Conservation (phyloP, 208 protist genomes). For the Crithidia expoeki region DNA sequence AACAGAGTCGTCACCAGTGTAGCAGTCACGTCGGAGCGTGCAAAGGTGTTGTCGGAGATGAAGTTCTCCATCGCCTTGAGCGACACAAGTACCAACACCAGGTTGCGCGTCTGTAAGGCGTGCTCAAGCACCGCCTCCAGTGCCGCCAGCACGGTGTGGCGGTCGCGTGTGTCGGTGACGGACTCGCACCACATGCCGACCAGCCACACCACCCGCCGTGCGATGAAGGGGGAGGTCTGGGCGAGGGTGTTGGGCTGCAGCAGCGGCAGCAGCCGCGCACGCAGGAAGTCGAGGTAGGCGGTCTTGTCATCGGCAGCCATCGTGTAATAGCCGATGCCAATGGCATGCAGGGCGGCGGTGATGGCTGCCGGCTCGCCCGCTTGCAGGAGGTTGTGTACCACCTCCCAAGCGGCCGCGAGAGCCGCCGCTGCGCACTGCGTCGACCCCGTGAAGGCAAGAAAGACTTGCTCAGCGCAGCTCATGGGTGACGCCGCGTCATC, state of each 20-base stretch:
- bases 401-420: conserved; percentile 50
- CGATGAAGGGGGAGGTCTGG: conserved; percentile 51
- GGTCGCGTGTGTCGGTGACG: conserved; percentile 34
- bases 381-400: conserved; percentile 59
- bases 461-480: conserved; percentile 70
- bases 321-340: conserved; percentile 86
- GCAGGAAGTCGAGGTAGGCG: conserved; percentile 63
- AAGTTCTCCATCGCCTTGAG: conserved; percentile 73
- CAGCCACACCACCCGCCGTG: conserved; percentile 84
- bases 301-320: conserved; percentile 50
- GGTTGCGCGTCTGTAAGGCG: conserved; percentile 19
- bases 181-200: conserved; percentile 90
- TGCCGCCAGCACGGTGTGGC: conserved; percentile 50
- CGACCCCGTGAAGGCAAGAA: conserved; percentile 77
- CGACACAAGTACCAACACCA: conserved; percentile 57
- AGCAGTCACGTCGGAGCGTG: conserved; percentile 44
- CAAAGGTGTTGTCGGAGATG: conserved; percentile 64
- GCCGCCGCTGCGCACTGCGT: conserved; percentile 25
- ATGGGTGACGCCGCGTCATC: conserved; percentile 55
- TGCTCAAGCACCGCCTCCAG: conserved; percentile 55
- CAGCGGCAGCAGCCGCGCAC: conserved; percentile 61
- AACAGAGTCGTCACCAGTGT: conserved; percentile 57
- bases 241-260: conserved; percentile 28
- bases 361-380: conserved; percentile 36
- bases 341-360: conserved; percentile 82